Conservation (phyloP, 2,329 filamentous ascomycete species). For the Esteya vermicola region DNA sequence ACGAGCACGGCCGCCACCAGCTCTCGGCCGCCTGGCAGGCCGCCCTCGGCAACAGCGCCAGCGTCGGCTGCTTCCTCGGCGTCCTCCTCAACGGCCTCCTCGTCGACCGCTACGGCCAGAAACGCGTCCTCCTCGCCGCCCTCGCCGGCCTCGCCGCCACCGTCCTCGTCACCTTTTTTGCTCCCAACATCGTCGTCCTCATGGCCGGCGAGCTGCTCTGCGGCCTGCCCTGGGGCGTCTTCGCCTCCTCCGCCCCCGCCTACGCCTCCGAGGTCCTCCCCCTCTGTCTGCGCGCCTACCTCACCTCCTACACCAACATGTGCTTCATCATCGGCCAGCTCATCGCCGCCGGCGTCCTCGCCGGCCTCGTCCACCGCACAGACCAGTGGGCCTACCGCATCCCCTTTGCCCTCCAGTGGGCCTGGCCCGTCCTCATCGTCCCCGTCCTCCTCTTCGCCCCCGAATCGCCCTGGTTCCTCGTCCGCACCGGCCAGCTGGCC, state of each 20-base stretch:
- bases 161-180: conserved; percentile 33
- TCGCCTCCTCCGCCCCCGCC: conserved; percentile 25
- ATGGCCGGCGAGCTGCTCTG: conserved; percentile 28
- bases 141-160: conserved; percentile 23
- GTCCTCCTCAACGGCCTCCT: conserved; percentile 32
- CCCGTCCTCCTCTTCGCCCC: conserved; percentile 25
- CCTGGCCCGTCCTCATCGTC: conserved; percentile 26
- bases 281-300: conserved; percentile 18
- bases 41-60: conserved; percentile 21
- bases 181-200: conserved; percentile 21
- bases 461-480: conserved; percentile 31
- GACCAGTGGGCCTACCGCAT: conserved; percentile 26
- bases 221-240: conserved; percentile 19
- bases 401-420: conserved; percentile 14
- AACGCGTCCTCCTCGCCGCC: conserved; percentile 27
- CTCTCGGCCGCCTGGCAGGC: conserved; percentile 36
- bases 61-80: conserved; percentile 33
- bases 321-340: conserved; percentile 29
- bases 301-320: conserved; percentile 30
- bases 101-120: conserved; percentile 27
- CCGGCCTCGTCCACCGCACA: conserved; percentile 19
- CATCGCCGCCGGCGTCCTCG: conserved; percentile 23
- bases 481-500: conserved; percentile 22
- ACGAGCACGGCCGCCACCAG: conserved; percentile 18
- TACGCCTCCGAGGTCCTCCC: conserved; percentile 22